A percentile compares a stretch with the other conserved stretches of the same genome.
Conservation (phyloP, 768 basidiomycete genomes). For the Terana coerulea region DNA sequence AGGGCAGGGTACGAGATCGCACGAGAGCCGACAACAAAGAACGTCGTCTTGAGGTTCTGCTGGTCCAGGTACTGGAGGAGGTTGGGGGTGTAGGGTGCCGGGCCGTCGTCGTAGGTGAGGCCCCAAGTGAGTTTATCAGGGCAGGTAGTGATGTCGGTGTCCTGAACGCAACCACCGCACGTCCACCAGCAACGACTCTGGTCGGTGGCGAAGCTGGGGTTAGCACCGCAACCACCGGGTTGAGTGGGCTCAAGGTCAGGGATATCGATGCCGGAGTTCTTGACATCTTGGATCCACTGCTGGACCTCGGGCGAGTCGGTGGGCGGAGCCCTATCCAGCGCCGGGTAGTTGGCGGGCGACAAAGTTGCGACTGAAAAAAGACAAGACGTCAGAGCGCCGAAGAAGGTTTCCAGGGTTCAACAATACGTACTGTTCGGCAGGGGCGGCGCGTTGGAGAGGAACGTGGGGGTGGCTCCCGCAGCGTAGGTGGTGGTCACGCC, state of each 20-base stretch:
- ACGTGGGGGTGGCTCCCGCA: slow-evolving; percentile 35
- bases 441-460: slow-evolving; percentile 53
- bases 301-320: slow-evolving; percentile 59
- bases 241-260: slow-evolving; percentile 48
- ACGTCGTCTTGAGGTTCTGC: slow-evolving; percentile 69
- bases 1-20: slow-evolving; percentile 65
- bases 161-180: slow-evolving; percentile 64
- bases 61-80: slow-evolving; percentile 68
- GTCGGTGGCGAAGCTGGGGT: slow-evolving; percentile 49
- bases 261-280: slow-evolving; percentile 50
- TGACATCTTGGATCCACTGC: slow-evolving; percentile 67
- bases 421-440: slow-evolving; percentile 45
- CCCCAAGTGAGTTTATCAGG: slow-evolving; percentile 60
- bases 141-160: slow-evolving; percentile 73
- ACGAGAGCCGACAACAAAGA: slow-evolving; percentile 86
- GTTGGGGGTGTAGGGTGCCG: slow-evolving; percentile 70
- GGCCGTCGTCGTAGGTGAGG: slow-evolving; percentile 74
- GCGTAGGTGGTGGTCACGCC: slow-evolving; percentile 31
- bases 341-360: slow-evolving; percentile 56
- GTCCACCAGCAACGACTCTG: slow-evolving; percentile 73
- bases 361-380: slow-evolving; percentile 36
- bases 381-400: not conserved
- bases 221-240: slow-evolving; percentile 50
- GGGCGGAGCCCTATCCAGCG: slow-evolving; percentile 59
- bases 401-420: not conserved